Base-by-base conservation (phyloP, 2,329 filamentous ascomycete species). In the Monosporascus sp. region DNA sequence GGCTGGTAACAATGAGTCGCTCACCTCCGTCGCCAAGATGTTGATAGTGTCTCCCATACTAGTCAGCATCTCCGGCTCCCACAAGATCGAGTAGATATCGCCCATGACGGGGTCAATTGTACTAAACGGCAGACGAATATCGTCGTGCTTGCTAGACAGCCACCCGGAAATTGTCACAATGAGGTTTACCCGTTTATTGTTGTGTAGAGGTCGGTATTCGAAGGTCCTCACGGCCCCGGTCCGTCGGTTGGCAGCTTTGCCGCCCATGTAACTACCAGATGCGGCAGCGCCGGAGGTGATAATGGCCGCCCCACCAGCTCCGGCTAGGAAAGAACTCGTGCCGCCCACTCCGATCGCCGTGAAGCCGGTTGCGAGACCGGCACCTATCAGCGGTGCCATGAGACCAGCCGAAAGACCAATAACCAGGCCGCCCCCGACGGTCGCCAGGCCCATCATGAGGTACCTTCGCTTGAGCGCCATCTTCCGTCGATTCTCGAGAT, bases 31-130 rank as follows among this genome's bases (percentile, higher is more conserved):
- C 53, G 94, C 94, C 58, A 99, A 77, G 71, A 99, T 97, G 64
- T 97, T 97, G 65, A 99, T 97, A 46, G 94, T 99, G 68, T 94
- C 90, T 81, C 94, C 94, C 86, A 97, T 99, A 71, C 90, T 96
- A 62, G 85, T 87, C 66, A 99, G 80, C 92, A 99, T 96, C 67
- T 99, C 94, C 3, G 94, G 95, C 70, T 99, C 94, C 92, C 94
- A 99, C 54, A 95, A 77, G 11, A 99, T 86, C 1, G 93, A 97
- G 73, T 99, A 99, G 17, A 99, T 85, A 67, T 99, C 94, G 14
- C 94, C 94, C 94, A 99, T 99, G 57, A 97, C 83, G 1, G 95
- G 90, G 69, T 99, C 92, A 6, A 99, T 88, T 0, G 95, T 99
- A 74, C 91, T 97, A 71, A 89, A 99, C 7, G 94, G 94, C 64